These are phyloP conservation scores for Lasiosphaeria hispida DNA, from an alignment of 495 filamentous ascomycete species.

Conservation along the genomic window DNA sequence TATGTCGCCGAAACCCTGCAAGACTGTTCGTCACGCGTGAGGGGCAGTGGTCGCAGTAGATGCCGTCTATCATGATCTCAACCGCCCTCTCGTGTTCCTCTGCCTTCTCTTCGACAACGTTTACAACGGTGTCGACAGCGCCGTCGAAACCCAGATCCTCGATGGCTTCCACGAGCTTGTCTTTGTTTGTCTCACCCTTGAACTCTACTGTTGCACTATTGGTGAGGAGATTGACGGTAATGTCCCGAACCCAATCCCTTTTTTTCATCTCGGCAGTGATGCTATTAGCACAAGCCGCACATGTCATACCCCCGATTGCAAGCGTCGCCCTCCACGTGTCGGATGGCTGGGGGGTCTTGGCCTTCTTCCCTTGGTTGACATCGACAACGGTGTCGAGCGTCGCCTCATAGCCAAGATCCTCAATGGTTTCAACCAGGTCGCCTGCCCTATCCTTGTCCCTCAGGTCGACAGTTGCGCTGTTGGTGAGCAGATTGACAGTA, in stretches of 20 bases:
- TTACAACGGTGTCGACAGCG: constrained; percentile 52
- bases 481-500: constrained; percentile 65
- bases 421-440: constrained; percentile 66
- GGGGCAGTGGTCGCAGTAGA: constrained; percentile 87
- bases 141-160: constrained; percentile 82
- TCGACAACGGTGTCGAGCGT: constrained; percentile 54
- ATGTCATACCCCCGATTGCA: constrained; percentile 82
- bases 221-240: constrained; percentile 67
- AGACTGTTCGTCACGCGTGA: constrained; percentile 51
- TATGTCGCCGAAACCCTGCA: constrained; percentile 33
- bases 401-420: constrained; percentile 79
- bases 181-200: constrained; percentile 46
- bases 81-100: constrained; percentile 52
- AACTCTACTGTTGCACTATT: constrained; percentile 71
- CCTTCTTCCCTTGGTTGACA: constrained; percentile 24
- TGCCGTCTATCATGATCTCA: constrained; percentile 70
- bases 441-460: constrained; percentile 48
- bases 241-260: constrained; percentile 59
- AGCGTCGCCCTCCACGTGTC: constrained; percentile 56
- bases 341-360: constrained; percentile 26
- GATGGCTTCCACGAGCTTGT: constrained; percentile 64
- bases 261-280: constrained; percentile 65
- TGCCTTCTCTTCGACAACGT: constrained; percentile 21
- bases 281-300: constrained; percentile 66
- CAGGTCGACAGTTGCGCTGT: constrained; percentile 68